Conservation (phyloP, 371 early-diverging fungal genomes). For the Circinella umbellata region DNA sequence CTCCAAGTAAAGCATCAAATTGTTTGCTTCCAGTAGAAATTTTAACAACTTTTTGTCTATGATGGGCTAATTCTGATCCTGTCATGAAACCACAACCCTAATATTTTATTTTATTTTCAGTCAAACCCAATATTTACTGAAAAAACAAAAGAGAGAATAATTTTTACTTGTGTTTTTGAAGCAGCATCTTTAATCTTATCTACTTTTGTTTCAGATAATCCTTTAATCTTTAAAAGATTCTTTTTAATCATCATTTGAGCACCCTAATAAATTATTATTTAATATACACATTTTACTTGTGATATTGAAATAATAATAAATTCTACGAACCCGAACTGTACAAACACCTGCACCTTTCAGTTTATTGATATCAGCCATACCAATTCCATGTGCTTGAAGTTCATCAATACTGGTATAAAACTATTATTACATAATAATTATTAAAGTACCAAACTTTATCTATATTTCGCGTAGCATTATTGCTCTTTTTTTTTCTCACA, state of each 20-base stretch:
- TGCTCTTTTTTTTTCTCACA: not conserved
- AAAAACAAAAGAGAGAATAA: not conserved
- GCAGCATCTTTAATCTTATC: slow-evolving; percentile 88
- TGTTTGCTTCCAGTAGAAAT: slow-evolving; percentile 92
- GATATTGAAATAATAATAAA: not conserved
- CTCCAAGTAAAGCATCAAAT: slow-evolving; percentile 89
- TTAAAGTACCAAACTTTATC: not conserved
- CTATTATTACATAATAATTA: slow-evolving; percentile 22
- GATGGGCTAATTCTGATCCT: slow-evolving; percentile 81
- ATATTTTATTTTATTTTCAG: not conserved
- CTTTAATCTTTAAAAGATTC: slow-evolving; percentile 75
- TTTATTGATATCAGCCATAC: slow-evolving; percentile 80
- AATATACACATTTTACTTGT: not conserved
- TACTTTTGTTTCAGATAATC: slow-evolving; percentile 85
- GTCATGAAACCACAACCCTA: slow-evolving; percentile 75
- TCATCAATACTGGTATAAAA: slow-evolving; percentile 57
- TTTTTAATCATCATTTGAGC: slow-evolving; percentile 84
- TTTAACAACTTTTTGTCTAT: slow-evolving; percentile 79
- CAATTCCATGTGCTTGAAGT: slow-evolving; percentile 71
- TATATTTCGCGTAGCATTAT: not conserved
- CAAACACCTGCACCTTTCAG: slow-evolving; percentile 83
- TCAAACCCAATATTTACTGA: not conserved
- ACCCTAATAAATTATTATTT: slow-evolving; percentile 49
- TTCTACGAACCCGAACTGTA: slow-evolving; percentile 56
- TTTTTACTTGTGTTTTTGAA: slow-evolving; percentile 48